Evolutionary conservation across 2,329 filamentous ascomycete species (phyloP).

Genomic region (Thelonectria rubi): DNA sequence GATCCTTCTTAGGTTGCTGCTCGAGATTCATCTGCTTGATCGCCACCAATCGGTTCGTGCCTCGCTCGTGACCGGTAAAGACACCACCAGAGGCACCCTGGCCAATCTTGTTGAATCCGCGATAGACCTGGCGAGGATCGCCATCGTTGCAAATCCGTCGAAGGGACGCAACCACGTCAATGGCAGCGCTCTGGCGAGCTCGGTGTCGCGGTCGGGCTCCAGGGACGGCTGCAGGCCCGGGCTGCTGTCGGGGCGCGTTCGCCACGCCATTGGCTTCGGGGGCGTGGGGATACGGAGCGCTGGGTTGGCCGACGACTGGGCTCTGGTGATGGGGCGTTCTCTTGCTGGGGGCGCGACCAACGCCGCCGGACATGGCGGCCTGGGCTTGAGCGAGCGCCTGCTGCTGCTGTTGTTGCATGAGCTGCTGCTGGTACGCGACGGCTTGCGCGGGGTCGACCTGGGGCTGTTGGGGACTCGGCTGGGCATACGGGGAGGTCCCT

Average conservation of each 20-base stretch:
- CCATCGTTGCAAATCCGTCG: constrained; percentile 90
- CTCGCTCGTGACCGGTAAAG: constrained; percentile 87
- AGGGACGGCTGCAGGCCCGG: constrained; percentile 52
- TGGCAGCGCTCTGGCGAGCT: constrained; percentile 78
- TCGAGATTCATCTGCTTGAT: constrained; percentile 99
- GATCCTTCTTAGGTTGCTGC: constrained; percentile 97
- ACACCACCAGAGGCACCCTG: constrained; percentile 97
- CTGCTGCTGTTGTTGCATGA: constrained; percentile 85
- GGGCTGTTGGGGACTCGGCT: constrained; percentile 51
- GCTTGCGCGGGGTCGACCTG: constrained; percentile 51
- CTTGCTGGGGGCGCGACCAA: constrained; percentile 80
- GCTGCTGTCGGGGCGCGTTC: constrained; percentile 50
- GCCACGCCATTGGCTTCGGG: constrained; percentile 46
- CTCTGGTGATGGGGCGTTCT: constrained; percentile 57
- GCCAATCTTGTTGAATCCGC: constrained; percentile 91
- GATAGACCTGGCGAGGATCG: constrained; percentile 89
- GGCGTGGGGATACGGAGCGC: constrained; percentile 42
- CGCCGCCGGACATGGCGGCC: constrained; percentile 75
- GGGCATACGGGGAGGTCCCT: constrained; percentile 60
- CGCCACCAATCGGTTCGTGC: constrained; percentile 86
- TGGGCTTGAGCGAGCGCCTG: constrained; percentile 83
- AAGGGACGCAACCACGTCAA: constrained; percentile 84
- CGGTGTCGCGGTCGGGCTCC: constrained; percentile 77
- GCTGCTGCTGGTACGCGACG: constrained; percentile 67
- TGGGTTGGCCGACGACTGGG: constrained; percentile 36